phyloP scores from a whole-genome alignment of 2,329 filamentous ascomycete genomes.

The Trichoderma polysporum region DNA sequence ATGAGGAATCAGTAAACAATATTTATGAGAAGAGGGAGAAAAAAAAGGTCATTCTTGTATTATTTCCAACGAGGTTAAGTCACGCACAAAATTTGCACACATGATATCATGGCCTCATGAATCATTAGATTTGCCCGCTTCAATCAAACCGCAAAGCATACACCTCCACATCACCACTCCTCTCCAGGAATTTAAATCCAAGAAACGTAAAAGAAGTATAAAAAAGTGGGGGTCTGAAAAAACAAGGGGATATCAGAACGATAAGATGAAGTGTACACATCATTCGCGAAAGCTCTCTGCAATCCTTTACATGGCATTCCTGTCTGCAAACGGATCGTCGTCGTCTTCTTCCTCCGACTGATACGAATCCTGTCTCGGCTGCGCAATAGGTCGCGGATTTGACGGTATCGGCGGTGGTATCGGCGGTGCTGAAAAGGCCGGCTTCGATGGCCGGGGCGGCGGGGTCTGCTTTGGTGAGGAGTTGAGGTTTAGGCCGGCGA shows the following conservation, averaged over 20 bases:
- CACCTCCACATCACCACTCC: not conserved
- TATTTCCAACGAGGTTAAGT: not conserved
- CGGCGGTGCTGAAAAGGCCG: conserved; percentile 39
- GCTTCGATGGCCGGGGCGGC: conserved; percentile 40
- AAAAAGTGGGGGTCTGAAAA: not conserved
- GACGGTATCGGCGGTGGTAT: conserved; percentile 41
- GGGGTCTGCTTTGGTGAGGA: conserved; percentile 48
- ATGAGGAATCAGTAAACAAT: not conserved
- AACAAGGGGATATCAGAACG: not conserved
- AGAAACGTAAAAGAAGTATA: not conserved
- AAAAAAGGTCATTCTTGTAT: not conserved
- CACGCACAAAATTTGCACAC: not conserved
- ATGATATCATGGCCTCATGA: conserved; percentile 6
- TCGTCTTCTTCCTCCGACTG: conserved; percentile 57
- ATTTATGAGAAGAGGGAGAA: not conserved
- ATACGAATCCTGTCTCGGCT: conserved; percentile 34
- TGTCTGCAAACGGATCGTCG: conserved; percentile 85
- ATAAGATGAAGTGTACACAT: not conserved
- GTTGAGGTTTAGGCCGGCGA: conserved; percentile 47
- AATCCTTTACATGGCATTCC: conserved; percentile 58
- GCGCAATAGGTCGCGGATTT: conserved; percentile 27
- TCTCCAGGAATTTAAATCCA: not conserved
- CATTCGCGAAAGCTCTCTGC: not conserved
- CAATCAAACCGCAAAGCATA: not conserved
- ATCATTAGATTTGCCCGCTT: conserved; percentile 11